Evolutionary conservation across 202 grass and related monocot species (phyloP).

Genomic region (Miscanthus sacchariflorus): DNA sequence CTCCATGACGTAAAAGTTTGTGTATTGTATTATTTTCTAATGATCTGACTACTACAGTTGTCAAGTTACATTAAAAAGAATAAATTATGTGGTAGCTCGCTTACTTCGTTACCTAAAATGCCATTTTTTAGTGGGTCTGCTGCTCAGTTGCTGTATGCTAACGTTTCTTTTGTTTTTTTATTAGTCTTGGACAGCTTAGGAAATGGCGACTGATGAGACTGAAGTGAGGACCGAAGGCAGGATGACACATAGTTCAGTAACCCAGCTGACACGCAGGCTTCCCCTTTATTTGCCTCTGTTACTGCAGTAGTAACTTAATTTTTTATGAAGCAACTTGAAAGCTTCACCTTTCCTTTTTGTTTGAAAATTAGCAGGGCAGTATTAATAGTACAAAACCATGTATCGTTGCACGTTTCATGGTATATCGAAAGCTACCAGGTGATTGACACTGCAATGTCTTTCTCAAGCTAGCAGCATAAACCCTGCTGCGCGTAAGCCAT

Average conservation of each 20-base stretch:
- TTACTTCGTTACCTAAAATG: constrained; percentile 17
- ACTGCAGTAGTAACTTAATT: constrained; percentile 15
- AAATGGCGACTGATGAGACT: constrained; percentile 26
- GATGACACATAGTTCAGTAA: constrained; percentile 46
- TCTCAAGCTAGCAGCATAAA: background rate
- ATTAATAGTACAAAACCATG: constrained; percentile 25
- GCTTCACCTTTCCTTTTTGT: constrained; percentile 30
- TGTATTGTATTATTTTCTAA: background rate
- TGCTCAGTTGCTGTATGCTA: background rate
- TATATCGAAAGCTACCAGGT: constrained; percentile 20
- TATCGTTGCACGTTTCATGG: constrained; percentile 4
- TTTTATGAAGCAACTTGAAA: constrained; percentile 28
- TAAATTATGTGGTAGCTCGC: background rate
- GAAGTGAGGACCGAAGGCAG: constrained; percentile 21
- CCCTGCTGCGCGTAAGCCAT: constrained; percentile 10
- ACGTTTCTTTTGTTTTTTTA: constrained; percentile 7
- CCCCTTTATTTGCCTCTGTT: constrained; percentile 25
- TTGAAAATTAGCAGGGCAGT: constrained; percentile 23
- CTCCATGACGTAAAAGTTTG: background rate
- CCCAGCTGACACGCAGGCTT: constrained; percentile 45
- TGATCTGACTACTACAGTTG: background rate
- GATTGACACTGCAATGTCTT: constrained; percentile 19
- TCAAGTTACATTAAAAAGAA: constrained; percentile 7
- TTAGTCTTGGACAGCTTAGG: constrained; percentile 42
- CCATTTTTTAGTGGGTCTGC: background rate